These are phyloP conservation scores for Colletotrichum kahawae DNA, from an alignment of 2,329 filamentous ascomycete genomes.

Conservation along the genomic window DNA sequence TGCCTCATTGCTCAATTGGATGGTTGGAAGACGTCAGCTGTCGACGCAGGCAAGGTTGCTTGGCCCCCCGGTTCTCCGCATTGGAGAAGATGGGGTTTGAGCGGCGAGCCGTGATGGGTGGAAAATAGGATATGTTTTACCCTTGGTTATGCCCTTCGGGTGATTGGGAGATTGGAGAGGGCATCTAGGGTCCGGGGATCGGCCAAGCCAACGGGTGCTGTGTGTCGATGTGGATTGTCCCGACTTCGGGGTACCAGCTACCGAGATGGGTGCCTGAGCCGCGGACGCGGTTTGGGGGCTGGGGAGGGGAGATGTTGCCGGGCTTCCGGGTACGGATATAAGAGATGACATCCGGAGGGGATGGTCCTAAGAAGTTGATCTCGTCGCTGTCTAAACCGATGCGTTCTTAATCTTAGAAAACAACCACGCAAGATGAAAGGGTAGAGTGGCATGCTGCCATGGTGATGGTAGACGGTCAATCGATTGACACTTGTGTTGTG, in stretches of 20 bases:
- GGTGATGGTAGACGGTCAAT: not conserved
- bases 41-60: conserved; percentile 1
- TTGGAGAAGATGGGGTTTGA: not conserved
- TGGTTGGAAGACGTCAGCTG: not conserved
- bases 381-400: not conserved
- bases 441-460: not conserved
- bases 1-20: not conserved
- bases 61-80: not conserved
- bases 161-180: conserved; percentile 4
- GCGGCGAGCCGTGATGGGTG: conserved; percentile 2
- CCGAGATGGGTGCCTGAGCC: not conserved
- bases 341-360: not conserved
- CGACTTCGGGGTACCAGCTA: not conserved
- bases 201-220: not conserved
- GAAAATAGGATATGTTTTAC: not conserved
- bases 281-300: not conserved
- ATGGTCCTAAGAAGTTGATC: not conserved
- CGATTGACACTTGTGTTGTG: not conserved
- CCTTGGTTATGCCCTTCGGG: not conserved
- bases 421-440: not conserved
- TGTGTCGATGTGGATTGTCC: not conserved
- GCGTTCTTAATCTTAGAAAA: not conserved
- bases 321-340: not conserved
- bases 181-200: not conserved
- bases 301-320: not conserved